Base-by-base conservation (phyloP, 148 eudicot genomes). In the Mesembryanthemum crystallinum region DNA sequence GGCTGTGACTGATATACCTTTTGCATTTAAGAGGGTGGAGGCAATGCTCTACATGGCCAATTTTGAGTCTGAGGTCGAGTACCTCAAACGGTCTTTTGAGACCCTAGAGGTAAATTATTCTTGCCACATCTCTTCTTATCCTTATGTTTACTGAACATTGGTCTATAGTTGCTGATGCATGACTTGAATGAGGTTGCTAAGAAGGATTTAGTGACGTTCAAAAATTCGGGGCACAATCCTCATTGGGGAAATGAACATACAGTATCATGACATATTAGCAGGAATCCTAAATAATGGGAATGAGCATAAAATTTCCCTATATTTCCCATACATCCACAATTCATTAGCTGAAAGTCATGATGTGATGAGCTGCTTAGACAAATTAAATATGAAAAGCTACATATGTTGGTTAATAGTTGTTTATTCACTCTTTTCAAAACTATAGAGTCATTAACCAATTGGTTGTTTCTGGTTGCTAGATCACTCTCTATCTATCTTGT, bases 11-110 rank as follows among this genome's bases (percentile, higher is more conserved):
- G 94, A 88, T 76, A 82, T 95, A 57, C 99, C 99, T 71, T 86
- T 80, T 71, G 99, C 99, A 62, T 95, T 95, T 75, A 92, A 85
- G 86, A 87, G 99, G 76, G 84, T 85, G 13, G 96, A 88, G 52
- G 88, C 94, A 74, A 88, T 94, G 98, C 90, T 94, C 72, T 94
- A 94, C 72, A 60, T 88, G 62, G 84, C 97, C 54, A 95, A 91
- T 82, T 95, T 92, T 32, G 99, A 88, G 35, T 92, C 91, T 47
- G 99, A 95, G 80, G 79, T 89, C 55, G 98, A 87, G 73, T 92
- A 89, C 86, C 93, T 95, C 69, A 90, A 87, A 81, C 91, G 81
- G 75, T 89, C 99, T 67, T 95, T 92, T 73, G 91, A 84, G 27
- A 89, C 96, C 43, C 85, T 95, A 37, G 98, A 95, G 98, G 99